Base-by-base conservation (phyloP, 768 basidiomycete genomes). In the Hypholoma sublateritium region DNA sequence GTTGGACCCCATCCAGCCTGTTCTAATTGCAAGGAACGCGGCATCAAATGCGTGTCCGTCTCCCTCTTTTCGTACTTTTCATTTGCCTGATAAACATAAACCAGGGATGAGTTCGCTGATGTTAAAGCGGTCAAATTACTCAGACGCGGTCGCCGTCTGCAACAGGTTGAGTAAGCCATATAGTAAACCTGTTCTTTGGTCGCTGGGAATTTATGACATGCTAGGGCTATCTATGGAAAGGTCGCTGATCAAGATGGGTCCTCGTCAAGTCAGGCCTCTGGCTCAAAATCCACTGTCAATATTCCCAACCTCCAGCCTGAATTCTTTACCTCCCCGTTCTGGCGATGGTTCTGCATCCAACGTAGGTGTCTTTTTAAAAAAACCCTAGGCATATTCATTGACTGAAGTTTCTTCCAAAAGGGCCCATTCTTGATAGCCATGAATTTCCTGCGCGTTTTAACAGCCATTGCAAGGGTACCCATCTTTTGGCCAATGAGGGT, bases 41-140 rank as follows among this genome's bases (percentile, higher is more conserved):
- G 86, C 21, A 81, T 94, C 36, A 91, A 92, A 81, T 96, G 95
- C 89, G 88, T 96, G 93, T 94, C 78, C 64, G 93, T 83, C 16
- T 13, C 41, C n/a, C 41, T 11, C 5, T 42, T 39, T 56, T 39
- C 58, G 39, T 45, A 19, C 37, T 22, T 6, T 5, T 48, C 47
- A 24, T 44, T 36, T 55, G 19, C 39, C 58, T 42, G n/a, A 35
- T 39, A 25, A 53, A 64, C 34, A 56, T 39, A n/a, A 37, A 17
- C 41, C 70, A 96, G 93, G 21, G 94, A 96, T 69, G 94, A 95
- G 67, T 95, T 92, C 65, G 91, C 91, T 19, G 88, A 94, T 63
- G 86, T 94, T 44, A 95, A 95, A 67, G 89, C 92, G 1, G 91
- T 92, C 58, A 96, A 95, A 72, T 74, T 93, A 28, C 80, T 95